phyloP scores from a whole-genome alignment of 2,329 filamentous ascomycete species.

The Rhinocladiella similis region DNA sequence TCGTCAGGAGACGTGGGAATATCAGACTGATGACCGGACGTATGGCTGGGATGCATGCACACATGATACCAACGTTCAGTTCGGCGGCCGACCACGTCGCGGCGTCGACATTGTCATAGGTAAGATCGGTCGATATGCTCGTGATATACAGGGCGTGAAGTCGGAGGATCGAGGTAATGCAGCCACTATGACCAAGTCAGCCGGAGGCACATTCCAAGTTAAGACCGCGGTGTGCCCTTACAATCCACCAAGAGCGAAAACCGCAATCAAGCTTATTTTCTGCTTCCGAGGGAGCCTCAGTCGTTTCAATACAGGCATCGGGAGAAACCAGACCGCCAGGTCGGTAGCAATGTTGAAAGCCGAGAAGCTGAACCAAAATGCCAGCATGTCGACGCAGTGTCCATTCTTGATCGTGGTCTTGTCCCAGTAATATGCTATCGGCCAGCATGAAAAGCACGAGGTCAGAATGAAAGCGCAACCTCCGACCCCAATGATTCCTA shows the following conservation, averaged over 20 bases:
- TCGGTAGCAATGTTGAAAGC: slow-evolving; percentile 63
- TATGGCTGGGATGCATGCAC: slow-evolving; percentile 44
- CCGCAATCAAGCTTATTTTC: slow-evolving; percentile 45
- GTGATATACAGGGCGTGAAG: slow-evolving; percentile 48
- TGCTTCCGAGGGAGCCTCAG: slow-evolving; percentile 51
- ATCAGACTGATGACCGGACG: slow-evolving; percentile 43
- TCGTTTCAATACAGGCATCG: slow-evolving; percentile 49
- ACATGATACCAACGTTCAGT: slow-evolving; percentile 44
- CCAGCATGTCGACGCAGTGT: slow-evolving; percentile 50
- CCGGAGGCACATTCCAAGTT: not conserved
- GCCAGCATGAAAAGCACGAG: slow-evolving; percentile 43
- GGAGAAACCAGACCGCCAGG: slow-evolving; percentile 55
- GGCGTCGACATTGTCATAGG: slow-evolving; percentile 39
- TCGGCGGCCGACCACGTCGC: slow-evolving; percentile 50
- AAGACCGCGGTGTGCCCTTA: not conserved
- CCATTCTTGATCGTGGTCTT: slow-evolving; percentile 31
- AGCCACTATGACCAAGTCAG: slow-evolving; percentile 34
- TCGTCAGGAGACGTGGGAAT: slow-evolving; percentile 40
- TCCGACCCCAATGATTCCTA: slow-evolving; percentile 10
- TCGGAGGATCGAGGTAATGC: slow-evolving; percentile 48
- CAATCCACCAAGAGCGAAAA: slow-evolving; percentile 55
- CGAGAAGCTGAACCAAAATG: slow-evolving; percentile 55
- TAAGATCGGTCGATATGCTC: slow-evolving; percentile 38
- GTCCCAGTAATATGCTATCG: slow-evolving; percentile 43
- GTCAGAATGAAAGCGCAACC: slow-evolving; percentile 14